Percentiles rank a stretch among this genome's conserved stretches.
Conservation (phyloP, 2,329 filamentous ascomycete species). For the Sporothrix euskadiensis region DNA sequence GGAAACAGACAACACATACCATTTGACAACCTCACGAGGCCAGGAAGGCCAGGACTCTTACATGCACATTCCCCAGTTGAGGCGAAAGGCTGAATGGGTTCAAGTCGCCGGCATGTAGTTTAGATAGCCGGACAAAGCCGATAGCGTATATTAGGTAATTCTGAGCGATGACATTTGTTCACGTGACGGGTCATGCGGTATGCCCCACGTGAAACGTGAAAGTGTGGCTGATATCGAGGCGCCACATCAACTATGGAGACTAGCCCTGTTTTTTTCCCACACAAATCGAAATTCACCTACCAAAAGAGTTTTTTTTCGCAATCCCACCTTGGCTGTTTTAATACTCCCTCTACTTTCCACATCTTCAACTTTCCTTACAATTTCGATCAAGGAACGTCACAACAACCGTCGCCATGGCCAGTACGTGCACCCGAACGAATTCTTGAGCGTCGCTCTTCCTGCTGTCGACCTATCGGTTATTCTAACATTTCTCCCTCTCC, state of each 20-base stretch:
- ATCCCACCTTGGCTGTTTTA: constrained; percentile 23
- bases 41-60: background rate
- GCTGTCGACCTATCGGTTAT: background rate
- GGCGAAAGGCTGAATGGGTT: background rate
- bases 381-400: constrained; percentile 32
- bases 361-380: constrained; percentile 31
- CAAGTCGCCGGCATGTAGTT: background rate
- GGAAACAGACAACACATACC: background rate
- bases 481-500: constrained; percentile 38
- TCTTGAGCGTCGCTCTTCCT: background rate
- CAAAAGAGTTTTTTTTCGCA: constrained; percentile 32
- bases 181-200: background rate
- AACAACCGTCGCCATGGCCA: constrained; percentile 66
- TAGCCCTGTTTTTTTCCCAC: constrained; percentile 33
- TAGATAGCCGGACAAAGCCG: constrained; percentile 13
- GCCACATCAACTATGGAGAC: constrained; percentile 29
- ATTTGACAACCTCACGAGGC: constrained; percentile 9
- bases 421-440: constrained; percentile 50
- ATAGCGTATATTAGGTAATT: background rate
- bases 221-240: constrained; percentile 25
- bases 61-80: background rate
- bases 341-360: constrained; percentile 23
- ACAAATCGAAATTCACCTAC: constrained; percentile 35
- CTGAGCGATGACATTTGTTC: background rate
- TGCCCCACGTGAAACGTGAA: constrained; percentile 8